These are phyloP conservation scores for Debaryomyces fabryi DNA, from an alignment of 1,139 yeast species.

Conservation along the genomic window DNA sequence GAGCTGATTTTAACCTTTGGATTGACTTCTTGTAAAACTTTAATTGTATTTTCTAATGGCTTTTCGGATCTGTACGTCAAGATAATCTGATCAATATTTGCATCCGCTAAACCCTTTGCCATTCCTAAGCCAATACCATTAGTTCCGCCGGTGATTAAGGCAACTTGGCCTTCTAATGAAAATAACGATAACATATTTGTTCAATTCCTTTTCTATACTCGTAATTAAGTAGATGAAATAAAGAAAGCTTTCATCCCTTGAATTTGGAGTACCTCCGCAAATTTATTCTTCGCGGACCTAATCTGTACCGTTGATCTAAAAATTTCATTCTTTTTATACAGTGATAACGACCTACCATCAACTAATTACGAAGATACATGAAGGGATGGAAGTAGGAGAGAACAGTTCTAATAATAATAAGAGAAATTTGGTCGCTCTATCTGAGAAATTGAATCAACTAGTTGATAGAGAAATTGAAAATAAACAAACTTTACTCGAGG, in stretches of 20 bases:
- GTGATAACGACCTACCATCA: neutral
- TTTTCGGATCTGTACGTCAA: constrained; percentile 27
- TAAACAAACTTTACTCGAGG: constrained; percentile 5
- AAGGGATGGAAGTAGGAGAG: neutral
- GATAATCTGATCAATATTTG: constrained; percentile 31
- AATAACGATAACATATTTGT: constrained; percentile 21
- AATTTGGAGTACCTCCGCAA: neutral
- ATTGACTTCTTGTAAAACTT: constrained; percentile 21
- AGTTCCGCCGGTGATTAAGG: constrained; percentile 39
- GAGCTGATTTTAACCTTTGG: constrained; percentile 23
- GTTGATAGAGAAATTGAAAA: neutral
- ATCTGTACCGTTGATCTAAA: neutral
- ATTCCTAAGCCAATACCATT: constrained; percentile 40
- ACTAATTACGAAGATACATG: neutral
- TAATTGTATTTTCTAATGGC: constrained; percentile 19
- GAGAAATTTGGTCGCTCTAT: neutral
- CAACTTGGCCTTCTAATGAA: constrained; percentile 37
- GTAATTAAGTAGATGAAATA: neutral
- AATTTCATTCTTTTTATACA: neutral
- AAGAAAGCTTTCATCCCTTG: neutral
- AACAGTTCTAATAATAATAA: neutral
- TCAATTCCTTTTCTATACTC: neutral
- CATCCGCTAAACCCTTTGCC: constrained; percentile 38
- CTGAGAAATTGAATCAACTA: constrained; percentile 1
- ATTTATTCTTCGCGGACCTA: neutral